Evolutionary conservation across 2,329 filamentous ascomycete genomes (phyloP).

Genomic region (Monosporascus sp.): DNA sequence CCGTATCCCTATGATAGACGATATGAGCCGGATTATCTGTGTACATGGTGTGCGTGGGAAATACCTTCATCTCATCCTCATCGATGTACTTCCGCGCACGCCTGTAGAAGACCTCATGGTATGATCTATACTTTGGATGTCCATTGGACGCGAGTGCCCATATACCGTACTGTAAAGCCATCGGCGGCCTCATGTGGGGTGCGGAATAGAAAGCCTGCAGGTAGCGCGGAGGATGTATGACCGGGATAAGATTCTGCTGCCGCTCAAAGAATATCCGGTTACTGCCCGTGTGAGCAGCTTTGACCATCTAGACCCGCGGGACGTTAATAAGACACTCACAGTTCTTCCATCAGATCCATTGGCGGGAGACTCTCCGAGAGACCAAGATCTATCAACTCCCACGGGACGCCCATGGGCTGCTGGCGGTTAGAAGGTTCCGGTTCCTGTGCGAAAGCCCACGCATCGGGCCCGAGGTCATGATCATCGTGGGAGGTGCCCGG

Average conservation of each 20-base stretch:
- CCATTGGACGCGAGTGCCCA: constrained; percentile 75
- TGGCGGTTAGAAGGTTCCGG: constrained; percentile 1
- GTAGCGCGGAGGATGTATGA: constrained; percentile 74
- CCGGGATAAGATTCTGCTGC: constrained; percentile 65
- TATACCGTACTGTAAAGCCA: constrained; percentile 82
- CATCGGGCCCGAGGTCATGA: constrained; percentile 5
- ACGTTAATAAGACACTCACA: constrained; percentile 47
- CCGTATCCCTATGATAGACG: constrained; percentile 53
- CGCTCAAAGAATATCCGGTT: constrained; percentile 71
- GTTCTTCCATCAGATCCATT: constrained; percentile 72
- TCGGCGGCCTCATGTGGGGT: constrained; percentile 71
- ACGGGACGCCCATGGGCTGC: not conserved
- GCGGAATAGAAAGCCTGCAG: constrained; percentile 66
- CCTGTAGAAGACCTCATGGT: constrained; percentile 75
- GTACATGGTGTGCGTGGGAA: not conserved
- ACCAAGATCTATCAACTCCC: constrained; percentile 64
- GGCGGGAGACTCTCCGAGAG: constrained; percentile 76
- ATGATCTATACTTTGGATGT: constrained; percentile 63
- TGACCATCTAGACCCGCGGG: not conserved
- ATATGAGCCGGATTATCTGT: not conserved
- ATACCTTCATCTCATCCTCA: constrained; percentile 72
- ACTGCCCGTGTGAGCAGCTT: constrained; percentile 33
- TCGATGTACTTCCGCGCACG: constrained; percentile 79
- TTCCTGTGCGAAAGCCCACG: constrained; percentile 12
- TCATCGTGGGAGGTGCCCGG: constrained; percentile 2